Evolutionary conservation across 2,329 filamentous ascomycete species (phyloP).

Genomic region (Clathrospora elynae): DNA sequence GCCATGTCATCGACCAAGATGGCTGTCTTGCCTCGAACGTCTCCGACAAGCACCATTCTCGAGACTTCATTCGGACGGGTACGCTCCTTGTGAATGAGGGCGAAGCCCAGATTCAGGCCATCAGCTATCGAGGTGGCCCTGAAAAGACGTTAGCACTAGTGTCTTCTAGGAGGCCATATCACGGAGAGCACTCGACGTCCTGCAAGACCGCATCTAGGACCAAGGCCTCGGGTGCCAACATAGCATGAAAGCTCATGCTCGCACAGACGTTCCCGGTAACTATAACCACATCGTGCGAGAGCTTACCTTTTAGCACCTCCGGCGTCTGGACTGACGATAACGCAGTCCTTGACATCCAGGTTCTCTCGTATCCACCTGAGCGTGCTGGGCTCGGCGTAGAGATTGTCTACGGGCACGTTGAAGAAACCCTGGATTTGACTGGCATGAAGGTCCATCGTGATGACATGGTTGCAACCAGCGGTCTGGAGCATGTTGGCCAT

Average conservation of each 20-base stretch:
- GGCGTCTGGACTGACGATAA: conserved; percentile 94
- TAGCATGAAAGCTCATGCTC: neutral
- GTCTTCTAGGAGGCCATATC: conserved; percentile 1
- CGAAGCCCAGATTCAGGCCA: conserved; percentile 85
- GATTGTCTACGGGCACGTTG: conserved; percentile 78
- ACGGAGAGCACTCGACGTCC: conserved; percentile 3
- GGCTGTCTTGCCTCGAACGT: conserved; percentile 86
- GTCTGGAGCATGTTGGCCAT: conserved; percentile 98
- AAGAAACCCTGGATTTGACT: conserved; percentile 97
- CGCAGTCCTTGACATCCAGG: conserved; percentile 77
- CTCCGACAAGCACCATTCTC: conserved; percentile 94
- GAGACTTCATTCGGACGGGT: conserved; percentile 89
- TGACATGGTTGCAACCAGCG: conserved; percentile 89
- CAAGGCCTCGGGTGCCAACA: conserved; percentile 1
- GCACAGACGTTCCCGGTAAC: neutral
- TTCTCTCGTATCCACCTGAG: conserved; percentile 91
- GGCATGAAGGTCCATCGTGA: conserved; percentile 95
- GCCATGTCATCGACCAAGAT: conserved; percentile 99
- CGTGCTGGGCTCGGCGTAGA: conserved; percentile 93
- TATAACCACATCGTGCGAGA: neutral
- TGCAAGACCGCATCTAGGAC: neutral
- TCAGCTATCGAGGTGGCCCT: conserved; percentile 91
- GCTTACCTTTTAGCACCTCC: conserved; percentile 84
- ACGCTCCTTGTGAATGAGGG: conserved; percentile 95
- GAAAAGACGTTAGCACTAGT: conserved; percentile 20